Base-by-base conservation (phyloP, 176 grass and related monocot species). In the Alloteropsis semialata region DNA sequence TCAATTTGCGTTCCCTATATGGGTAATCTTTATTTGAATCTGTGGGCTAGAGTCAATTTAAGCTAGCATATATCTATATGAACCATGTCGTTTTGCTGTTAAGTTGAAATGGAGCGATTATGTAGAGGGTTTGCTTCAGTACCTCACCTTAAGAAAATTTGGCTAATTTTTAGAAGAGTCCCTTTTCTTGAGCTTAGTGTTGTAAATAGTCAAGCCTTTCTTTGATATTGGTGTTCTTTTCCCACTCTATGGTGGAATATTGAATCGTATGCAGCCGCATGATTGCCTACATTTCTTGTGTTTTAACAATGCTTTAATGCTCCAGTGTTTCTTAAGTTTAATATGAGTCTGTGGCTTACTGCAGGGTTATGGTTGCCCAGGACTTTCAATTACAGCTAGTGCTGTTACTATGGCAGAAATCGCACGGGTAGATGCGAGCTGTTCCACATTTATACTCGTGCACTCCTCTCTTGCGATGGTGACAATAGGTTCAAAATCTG, bases 401-500 rank as follows among this genome's bases (percentile, higher is more conserved):
- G 90, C 88, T 74, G 72, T 92, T 88, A 81, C 84, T 76, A 84
- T 79, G 38, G 87, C 93, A 36, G 93, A 95, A 90, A 60, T 95
- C 5, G 93, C 87, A 61, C 75, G 90, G 63, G 93, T 95, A 39
- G 87, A 95, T 73, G 90, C 93, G 25, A 92, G 93, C 65, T 92
- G 87, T 33, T 91, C 89, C 21, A 90, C 90, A n/a, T 95, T 90
- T 84, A 34, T 95, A 81, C 82, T 95, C 41, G 93, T 95, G 68
- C 93, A 95, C 58, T 95, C 90, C 59, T 95, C 90, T 73, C 79
- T 92, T 55, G 90, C 88, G 72, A 95, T 92, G 87, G 76, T 88
- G 70, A 92, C 90, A 76, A 95, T 95, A 78, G 88, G 93, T 92
- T 77, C 69, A 58, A 29, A 65, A 27, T 6, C 34, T 81, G 53